Evolutionary conservation across 1,139 yeast species (phyloP).

Genomic region (Sugiyamaella sp.): DNA sequence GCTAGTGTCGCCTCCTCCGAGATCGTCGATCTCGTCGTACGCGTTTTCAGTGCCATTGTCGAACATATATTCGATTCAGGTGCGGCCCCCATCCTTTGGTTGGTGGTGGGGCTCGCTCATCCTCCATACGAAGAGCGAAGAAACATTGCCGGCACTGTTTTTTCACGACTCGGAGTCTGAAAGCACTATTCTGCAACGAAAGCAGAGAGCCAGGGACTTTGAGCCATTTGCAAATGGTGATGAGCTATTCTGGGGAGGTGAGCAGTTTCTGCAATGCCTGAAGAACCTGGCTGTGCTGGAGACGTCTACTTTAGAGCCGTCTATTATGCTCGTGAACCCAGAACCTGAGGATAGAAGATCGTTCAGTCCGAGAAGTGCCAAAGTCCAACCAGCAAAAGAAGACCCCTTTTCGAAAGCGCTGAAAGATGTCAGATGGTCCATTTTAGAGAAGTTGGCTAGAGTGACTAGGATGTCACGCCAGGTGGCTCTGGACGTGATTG

Average conservation of each 20-base stretch:
- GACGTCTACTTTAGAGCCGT: constrained; percentile 68
- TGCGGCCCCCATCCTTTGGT: constrained; percentile 79
- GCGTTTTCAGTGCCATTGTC: constrained; percentile 65
- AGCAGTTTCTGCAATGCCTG: constrained; percentile 64
- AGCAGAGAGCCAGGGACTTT: constrained; percentile 61
- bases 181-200: constrained; percentile 66
- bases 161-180: constrained; percentile 90
- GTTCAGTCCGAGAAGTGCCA: constrained; percentile 61
- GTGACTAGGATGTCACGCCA: constrained; percentile 70
- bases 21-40: constrained; percentile 59
- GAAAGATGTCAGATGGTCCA: constrained; percentile 79
- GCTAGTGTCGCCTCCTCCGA: constrained; percentile 55
- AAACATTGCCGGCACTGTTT: constrained; percentile 79
- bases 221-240: constrained; percentile 69
- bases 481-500: constrained; percentile 61
- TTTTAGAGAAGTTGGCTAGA: constrained; percentile 82
- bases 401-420: constrained; percentile 43
- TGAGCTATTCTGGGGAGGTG: constrained; percentile 89
- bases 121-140: constrained; percentile 65
- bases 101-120: constrained; percentile 92
- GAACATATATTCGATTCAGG: constrained; percentile 74
- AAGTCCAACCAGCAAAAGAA: constrained; percentile 36
- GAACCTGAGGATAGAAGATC: constrained; percentile 73
- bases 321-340: constrained; percentile 78
- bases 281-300: constrained; percentile 61